Evolutionary conservation across 2,329 filamentous ascomycete species (phyloP).

Genomic region (Laburnicola sp.): DNA sequence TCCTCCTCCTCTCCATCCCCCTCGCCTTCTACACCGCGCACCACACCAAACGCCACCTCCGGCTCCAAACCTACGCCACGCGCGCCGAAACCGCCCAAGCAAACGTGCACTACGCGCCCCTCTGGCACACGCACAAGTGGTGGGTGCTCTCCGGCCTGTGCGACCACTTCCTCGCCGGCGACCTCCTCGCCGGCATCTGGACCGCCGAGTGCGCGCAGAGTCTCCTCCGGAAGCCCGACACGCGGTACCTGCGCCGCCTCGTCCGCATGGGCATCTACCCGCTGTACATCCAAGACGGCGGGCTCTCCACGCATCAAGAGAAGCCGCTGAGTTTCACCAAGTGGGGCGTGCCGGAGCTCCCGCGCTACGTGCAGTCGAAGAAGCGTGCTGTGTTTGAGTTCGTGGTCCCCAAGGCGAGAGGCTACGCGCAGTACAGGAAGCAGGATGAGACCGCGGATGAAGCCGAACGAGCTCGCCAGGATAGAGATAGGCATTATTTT

Average conservation of each 20-base stretch:
- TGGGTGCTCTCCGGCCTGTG: neutral
- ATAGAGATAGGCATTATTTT: neutral
- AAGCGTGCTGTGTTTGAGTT: constrained; percentile 23
- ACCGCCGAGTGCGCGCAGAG: neutral
- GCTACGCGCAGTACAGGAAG: neutral
- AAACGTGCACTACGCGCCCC: neutral
- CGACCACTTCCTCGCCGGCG: neutral
- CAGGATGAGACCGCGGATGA: neutral
- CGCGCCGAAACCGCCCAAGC: neutral
- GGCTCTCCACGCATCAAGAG: neutral
- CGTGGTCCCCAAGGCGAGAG: constrained; percentile 13
- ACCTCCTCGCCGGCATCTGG: neutral
- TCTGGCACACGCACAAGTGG: neutral
- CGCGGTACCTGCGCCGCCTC: constrained; percentile 9
- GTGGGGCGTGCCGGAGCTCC: neutral
- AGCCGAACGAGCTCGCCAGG: neutral
- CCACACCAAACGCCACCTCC: too few species aligned
- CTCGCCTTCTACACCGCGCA: too few species aligned
- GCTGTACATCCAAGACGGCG: constrained; percentile 19
- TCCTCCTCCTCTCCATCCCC: too few species aligned
- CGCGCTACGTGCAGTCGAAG: constrained; percentile 16
- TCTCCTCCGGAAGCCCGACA: constrained; percentile 2
- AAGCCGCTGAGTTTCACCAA: neutral
- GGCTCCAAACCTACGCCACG: neutral
- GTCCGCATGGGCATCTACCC: constrained; percentile 20